Conservation (phyloP, 164 flowering plant species). For the Sextonia rubra region DNA sequence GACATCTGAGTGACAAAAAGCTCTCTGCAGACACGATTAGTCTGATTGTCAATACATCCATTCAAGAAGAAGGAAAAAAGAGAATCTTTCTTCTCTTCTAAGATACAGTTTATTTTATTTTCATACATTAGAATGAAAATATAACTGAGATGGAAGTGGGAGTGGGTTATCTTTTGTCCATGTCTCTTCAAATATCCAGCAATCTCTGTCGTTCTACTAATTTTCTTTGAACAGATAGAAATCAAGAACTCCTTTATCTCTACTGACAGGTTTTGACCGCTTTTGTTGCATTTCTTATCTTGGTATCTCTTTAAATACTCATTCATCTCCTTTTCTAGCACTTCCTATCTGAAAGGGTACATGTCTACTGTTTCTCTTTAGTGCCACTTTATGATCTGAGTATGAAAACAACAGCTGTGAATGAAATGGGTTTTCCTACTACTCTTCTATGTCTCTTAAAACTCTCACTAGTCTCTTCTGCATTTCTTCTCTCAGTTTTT, state of each 20-base stretch:
- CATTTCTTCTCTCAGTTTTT: constrained; percentile 14
- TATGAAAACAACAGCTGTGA: constrained; percentile 1
- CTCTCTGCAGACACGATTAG: too few species aligned
- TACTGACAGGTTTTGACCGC: too few species aligned
- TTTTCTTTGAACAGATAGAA: too few species aligned
- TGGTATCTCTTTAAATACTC: too few species aligned
- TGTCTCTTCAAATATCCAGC: too few species aligned
- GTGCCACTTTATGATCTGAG: neutral
- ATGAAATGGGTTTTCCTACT: constrained; percentile 3
- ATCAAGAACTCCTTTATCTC: too few species aligned
- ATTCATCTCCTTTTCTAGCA: neutral
- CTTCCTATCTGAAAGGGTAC: neutral
- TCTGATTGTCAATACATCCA: too few species aligned
- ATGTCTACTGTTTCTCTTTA: neutral
- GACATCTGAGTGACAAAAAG: too few species aligned
- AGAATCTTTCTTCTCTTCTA: too few species aligned
- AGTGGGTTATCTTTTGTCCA: neutral
- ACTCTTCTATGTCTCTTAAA: neutral
- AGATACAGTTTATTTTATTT: too few species aligned
- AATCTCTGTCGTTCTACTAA: too few species aligned
- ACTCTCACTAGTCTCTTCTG: constrained; percentile 6
- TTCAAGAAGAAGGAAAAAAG: too few species aligned
- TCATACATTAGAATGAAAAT: neutral
- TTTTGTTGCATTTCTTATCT: neutral
- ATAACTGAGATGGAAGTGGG: neutral